Percentiles rank a stretch among this genome's conserved stretches.
Conservation (phyloP, 1,139 yeast genomes). For the Debaryomyces coudertii region DNA sequence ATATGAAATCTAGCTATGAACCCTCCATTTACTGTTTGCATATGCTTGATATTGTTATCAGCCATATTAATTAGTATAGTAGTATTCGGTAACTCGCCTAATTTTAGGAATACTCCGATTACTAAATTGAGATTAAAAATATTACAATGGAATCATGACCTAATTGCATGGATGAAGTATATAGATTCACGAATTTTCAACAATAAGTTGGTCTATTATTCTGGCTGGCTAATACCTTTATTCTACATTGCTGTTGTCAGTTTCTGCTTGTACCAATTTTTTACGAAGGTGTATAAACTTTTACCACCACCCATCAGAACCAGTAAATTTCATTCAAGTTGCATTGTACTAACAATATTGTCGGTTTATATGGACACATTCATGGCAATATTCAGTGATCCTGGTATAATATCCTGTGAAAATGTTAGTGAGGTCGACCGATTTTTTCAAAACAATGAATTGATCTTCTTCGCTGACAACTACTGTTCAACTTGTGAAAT, state of each 20-base stretch:
- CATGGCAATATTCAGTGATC: constrained; percentile 54
- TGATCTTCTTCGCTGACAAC: constrained; percentile 56
- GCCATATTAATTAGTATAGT: constrained; percentile 22
- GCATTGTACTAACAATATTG: constrained; percentile 34
- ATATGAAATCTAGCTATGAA: neutral
- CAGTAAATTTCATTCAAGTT: constrained; percentile 18
- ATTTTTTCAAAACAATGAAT: constrained; percentile 49
- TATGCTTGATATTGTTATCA: constrained; percentile 8
- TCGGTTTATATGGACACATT: constrained; percentile 39
- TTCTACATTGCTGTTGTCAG: constrained; percentile 50
- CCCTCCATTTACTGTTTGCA: constrained; percentile 4
- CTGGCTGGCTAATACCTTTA: constrained; percentile 52
- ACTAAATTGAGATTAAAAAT: constrained; percentile 23
- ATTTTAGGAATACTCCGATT: constrained; percentile 40
- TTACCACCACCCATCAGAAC: constrained; percentile 21
- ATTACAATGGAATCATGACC: constrained; percentile 14
- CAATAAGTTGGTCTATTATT: constrained; percentile 21
- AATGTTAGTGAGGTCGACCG: constrained; percentile 21
- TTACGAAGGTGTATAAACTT: constrained; percentile 37
- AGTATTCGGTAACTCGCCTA: constrained; percentile 60
- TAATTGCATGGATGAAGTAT: constrained; percentile 20
- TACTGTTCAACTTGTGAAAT: constrained; percentile 60
- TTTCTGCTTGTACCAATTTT: constrained; percentile 52
- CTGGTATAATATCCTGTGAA: constrained; percentile 46
- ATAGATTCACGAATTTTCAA: constrained; percentile 17